These are phyloP conservation scores for Neofusicoccum parvum DNA, from an alignment of 2,329 filamentous ascomycete genomes.

Conservation along the genomic window DNA sequence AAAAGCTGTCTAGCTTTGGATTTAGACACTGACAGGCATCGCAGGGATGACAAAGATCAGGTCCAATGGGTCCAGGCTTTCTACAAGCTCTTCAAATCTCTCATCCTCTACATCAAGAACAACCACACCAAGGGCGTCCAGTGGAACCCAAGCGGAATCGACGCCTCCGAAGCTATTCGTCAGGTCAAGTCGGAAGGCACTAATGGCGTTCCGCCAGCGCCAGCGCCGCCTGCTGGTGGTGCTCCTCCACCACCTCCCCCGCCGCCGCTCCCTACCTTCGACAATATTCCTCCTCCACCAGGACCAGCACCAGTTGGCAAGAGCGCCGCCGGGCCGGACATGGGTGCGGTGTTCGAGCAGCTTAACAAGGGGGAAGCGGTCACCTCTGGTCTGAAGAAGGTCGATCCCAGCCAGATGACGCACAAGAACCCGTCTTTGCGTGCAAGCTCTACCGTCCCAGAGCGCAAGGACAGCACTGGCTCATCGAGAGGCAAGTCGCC, in stretches of 20 bases:
- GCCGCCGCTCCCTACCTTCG: slow-evolving; percentile 57
- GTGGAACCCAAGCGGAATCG: slow-evolving; percentile 80
- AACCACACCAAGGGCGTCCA: slow-evolving; percentile 77
- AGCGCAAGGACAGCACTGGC: slow-evolving; percentile 55
- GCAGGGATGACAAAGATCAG: slow-evolving; percentile 47
- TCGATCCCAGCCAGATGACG: slow-evolving; percentile 94
- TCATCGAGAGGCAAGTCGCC: slow-evolving; percentile 74
- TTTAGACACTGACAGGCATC: background rate
- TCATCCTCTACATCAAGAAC: slow-evolving; percentile 81
- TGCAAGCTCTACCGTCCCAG: slow-evolving; percentile 69
- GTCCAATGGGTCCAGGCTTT: slow-evolving; percentile 91
- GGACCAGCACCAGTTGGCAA: slow-evolving; percentile 47
- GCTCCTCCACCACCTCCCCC: slow-evolving; percentile 66
- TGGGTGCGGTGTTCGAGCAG: slow-evolving; percentile 87
- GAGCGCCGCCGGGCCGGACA: slow-evolving; percentile 56
- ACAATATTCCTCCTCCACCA: slow-evolving; percentile 56
- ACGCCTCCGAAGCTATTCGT: slow-evolving; percentile 70
- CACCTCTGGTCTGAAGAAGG: slow-evolving; percentile 86
- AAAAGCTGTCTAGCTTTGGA: background rate
- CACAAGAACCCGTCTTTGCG: slow-evolving; percentile 95
- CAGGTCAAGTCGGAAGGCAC: slow-evolving; percentile 51
- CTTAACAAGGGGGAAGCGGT: slow-evolving; percentile 88
- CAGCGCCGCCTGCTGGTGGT: slow-evolving; percentile 56
- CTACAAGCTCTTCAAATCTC: slow-evolving; percentile 83
- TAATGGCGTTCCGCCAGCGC: slow-evolving; percentile 45